Evolutionary conservation across 1,284 basidiomycete species (phyloP).

Genomic region (Mrakiaceae sp.): DNA sequence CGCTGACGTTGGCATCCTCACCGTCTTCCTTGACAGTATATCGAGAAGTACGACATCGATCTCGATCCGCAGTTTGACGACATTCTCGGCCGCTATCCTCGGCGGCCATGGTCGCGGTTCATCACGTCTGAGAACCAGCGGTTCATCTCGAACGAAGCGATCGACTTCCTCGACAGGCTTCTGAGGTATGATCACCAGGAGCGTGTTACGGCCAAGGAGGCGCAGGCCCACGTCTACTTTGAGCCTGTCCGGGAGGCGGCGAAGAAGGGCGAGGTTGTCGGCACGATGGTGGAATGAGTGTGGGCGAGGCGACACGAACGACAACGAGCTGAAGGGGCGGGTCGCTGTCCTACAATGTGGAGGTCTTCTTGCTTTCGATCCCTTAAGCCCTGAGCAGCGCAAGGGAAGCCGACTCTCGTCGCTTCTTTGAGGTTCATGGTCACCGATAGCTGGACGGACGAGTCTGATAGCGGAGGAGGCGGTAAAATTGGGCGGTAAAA

Average conservation of each 20-base stretch:
- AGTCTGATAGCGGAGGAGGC: no score
- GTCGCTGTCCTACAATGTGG: no score
- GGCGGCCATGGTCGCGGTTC: conserved; percentile 89
- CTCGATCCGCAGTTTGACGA: conserved; percentile 85
- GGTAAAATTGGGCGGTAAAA: no score
- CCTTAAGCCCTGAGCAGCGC: no score
- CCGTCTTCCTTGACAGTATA: conserved; percentile 22
- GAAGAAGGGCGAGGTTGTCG: not conserved
- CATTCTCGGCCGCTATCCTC: conserved; percentile 76
- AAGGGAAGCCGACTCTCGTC: no score
- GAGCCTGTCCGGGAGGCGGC: conserved; percentile 23
- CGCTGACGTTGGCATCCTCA: not conserved
- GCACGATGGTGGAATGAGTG: not conserved
- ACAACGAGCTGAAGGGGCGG: no score
- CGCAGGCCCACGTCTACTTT: conserved; percentile 80
- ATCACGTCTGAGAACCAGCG: conserved; percentile 89
- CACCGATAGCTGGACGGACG: no score
- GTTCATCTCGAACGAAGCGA: conserved; percentile 95
- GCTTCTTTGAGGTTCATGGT: no score
- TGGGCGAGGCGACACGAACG: no score
- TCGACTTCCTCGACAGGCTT: conserved; percentile 91
- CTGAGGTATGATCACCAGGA: conserved; percentile 91
- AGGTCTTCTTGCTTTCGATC: no score
- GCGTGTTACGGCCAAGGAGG: conserved; percentile 83
- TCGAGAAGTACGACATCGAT: conserved; percentile 89